Percentiles rank a stretch among this genome's conserved stretches.
Evolutionary conservation across 148 eudicot genomes (phyloP).

Genomic region (Pharnaceum exiguum): DNA sequence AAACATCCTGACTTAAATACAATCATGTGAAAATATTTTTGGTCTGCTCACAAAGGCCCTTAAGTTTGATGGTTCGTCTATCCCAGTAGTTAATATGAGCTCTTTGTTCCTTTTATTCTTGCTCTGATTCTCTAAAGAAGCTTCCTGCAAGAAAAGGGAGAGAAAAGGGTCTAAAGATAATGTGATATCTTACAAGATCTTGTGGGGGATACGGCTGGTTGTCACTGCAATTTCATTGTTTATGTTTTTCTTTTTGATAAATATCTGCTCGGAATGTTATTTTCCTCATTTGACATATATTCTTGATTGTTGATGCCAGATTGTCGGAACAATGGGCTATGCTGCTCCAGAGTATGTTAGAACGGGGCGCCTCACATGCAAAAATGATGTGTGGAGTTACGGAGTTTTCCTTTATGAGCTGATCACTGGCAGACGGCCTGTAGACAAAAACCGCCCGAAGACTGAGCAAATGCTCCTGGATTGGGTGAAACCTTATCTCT

Average conservation of each 20-base stretch:
- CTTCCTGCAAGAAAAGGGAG: no score
- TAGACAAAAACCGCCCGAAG: conserved; percentile 80
- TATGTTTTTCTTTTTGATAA: not conserved
- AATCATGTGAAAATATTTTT: no score
- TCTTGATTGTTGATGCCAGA: conserved; percentile 36
- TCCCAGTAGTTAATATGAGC: no score
- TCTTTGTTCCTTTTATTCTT: no score
- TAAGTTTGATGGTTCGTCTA: no score
- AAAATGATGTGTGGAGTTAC: conserved; percentile 89
- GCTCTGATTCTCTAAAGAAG: no score
- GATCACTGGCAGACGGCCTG: conserved; percentile 80
- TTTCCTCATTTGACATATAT: not conserved
- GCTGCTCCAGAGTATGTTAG: conserved; percentile 94
- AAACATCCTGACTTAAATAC: no score
- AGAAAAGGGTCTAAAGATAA: no score
- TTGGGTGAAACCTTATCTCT: conserved; percentile 78
- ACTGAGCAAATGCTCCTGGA: conserved; percentile 78
- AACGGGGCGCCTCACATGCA: conserved; percentile 86
- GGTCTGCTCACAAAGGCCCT: no score
- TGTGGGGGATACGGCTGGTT: no score
- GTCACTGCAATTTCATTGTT: not conserved
- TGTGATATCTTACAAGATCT: no score
- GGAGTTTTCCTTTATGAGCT: conserved; percentile 94
- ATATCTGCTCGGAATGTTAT: not conserved
- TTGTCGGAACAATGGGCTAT: conserved; percentile 91